Conservation (phyloP, 768 basidiomycete genomes). For the Lenzites betulinus region DNA sequence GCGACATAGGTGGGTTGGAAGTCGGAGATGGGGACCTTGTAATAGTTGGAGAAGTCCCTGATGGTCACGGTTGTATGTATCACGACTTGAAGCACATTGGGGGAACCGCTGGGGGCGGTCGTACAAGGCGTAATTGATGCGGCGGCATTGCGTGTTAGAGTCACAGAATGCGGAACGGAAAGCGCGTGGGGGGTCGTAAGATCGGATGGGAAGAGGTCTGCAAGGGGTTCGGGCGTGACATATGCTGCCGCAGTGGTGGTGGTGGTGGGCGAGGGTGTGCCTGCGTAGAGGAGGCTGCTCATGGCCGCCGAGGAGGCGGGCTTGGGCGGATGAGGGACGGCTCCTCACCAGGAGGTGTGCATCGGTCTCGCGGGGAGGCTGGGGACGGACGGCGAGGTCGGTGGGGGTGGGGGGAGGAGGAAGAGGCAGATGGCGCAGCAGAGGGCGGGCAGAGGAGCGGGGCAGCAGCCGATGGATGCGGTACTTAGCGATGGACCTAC, state of each 20-base stretch:
- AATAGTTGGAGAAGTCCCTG: constrained; percentile 48
- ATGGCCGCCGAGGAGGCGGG: constrained; percentile 2
- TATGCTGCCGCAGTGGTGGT: background rate
- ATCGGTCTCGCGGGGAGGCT: background rate
- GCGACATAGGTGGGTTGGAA: constrained; percentile 46
- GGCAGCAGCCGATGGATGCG: background rate
- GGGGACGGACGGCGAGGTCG: background rate
- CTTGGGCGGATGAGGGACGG: background rate
- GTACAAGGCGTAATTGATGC: background rate
- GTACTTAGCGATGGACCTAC: constrained; percentile 12
- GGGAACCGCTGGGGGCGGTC: constrained; percentile 15
- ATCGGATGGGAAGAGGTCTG: constrained; percentile 9
- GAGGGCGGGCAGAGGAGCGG: background rate
- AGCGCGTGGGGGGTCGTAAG: constrained; percentile 16
- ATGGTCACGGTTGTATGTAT: constrained; percentile 53
- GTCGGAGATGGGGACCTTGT: constrained; percentile 41
- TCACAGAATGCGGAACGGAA: constrained; percentile 6
- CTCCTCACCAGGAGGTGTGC: constrained; percentile 18
- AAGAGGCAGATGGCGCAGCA: background rate
- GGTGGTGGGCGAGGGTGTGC: background rate
- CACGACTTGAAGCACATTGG: constrained; percentile 50
- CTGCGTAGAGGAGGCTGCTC: background rate
- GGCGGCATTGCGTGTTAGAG: background rate
- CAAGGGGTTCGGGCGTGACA: background rate
- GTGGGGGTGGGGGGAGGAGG: background rate